Conservation (phyloP, 768 basidiomycete genomes). For the Leucocoprinus sp. region DNA sequence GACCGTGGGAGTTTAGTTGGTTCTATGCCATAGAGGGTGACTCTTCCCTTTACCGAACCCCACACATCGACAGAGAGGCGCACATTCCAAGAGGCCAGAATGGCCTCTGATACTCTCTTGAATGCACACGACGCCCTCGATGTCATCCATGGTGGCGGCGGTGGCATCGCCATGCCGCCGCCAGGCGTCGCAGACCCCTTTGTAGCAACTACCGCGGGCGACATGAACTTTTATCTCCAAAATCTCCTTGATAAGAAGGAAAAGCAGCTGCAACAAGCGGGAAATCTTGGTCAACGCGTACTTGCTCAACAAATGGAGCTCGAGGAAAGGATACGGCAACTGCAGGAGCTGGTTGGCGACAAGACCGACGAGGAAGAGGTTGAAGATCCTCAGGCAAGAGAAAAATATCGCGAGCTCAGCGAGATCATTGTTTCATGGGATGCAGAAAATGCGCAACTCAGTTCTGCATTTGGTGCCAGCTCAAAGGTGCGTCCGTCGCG, state of each 20-base stretch:
- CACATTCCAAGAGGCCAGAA: not conserved
- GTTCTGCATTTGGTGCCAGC: constrained; percentile 54
- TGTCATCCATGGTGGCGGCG: not conserved
- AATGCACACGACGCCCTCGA: not conserved
- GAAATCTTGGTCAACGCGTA: constrained; percentile 88
- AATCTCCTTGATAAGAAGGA: constrained; percentile 83
- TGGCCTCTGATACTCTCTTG: not conserved
- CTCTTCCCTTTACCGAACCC: not conserved
- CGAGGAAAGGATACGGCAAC: constrained; percentile 76
- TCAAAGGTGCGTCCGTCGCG: constrained; percentile 13
- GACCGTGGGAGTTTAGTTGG: constrained; percentile 1
- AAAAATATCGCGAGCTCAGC: constrained; percentile 69
- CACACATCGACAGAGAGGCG: not conserved
- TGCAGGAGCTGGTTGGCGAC: constrained; percentile 28
- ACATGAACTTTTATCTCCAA: constrained; percentile 57
- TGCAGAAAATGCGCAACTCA: constrained; percentile 67
- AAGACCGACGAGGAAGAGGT: constrained; percentile 10
- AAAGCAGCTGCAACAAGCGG: constrained; percentile 85
- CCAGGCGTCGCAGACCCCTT: constrained; percentile 4
- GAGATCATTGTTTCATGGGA: constrained; percentile 75
- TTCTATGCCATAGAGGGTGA: not conserved
- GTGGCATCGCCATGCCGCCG: not conserved
- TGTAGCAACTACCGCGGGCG: constrained; percentile 32
- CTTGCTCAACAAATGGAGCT: constrained; percentile 91
- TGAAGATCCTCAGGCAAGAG: constrained; percentile 52